Evolutionary conservation across 345 rosid genomes (phyloP), one percentile per base, ranked within the genome.

Genomic region (Eucalyptus urophylla): DNA sequence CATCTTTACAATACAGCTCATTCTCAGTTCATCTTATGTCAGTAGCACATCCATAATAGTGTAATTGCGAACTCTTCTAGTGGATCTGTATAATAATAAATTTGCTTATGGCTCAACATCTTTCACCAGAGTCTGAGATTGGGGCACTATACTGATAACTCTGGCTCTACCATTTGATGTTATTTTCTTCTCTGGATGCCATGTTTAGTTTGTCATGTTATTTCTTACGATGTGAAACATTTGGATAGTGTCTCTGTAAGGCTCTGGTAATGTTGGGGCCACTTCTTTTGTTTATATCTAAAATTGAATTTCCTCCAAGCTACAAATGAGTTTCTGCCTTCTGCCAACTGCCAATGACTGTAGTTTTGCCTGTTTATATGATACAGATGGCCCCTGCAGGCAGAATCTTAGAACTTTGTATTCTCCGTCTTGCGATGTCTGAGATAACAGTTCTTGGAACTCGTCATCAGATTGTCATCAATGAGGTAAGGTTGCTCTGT

Each of bases 391-490:
- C 93, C 86, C 99, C 99, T 49, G 96, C 97, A 2, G 97, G 98
- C 80, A 94, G 96, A 92, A 98, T 98, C 90, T 90, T 98, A 90
- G 99, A 98, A 94, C 92, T 98, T 56, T 93, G 97, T 45, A 95
- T 98, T 91, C 99, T 98, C 88, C 99, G 95, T 90, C 88, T 98
- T 90, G 98, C 99, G 47, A 98, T 97, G 99, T 97, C 99, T 22
- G 99, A 97, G 93, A 94, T 97, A 72, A 88, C 95, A 37, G 95
- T 95, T 92, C 91, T 97, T 58, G 98, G 95, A 89, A 97, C 99
- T 45, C 93, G 95, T 76, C 99, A 95, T 92, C 99, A 93, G 80
- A 98, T 98, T 85, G 99, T 98, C 90, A 98, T 97, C 31, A 98
- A 98, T 86, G 99, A 98, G 99, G 99, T 94, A 86, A 21, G 44